Evolutionary conservation across 1,139 yeast genomes (phyloP).

Genomic region (Suhomyces atakaporum): DNA sequence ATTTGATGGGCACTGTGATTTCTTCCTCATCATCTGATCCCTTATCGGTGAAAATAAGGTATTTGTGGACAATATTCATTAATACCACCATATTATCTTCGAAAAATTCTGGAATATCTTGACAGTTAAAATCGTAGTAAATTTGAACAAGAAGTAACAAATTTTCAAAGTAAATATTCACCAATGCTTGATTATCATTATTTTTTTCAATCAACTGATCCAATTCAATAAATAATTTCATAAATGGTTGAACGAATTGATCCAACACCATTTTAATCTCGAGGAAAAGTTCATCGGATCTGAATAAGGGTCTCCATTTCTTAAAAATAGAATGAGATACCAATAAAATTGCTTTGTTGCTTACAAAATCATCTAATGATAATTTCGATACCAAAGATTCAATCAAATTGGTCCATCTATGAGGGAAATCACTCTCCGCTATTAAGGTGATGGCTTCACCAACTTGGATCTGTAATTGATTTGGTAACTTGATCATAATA

Average conservation of each 20-base stretch:
- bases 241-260: constrained; percentile 81
- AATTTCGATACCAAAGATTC: constrained; percentile 74
- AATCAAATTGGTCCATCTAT: constrained; percentile 77
- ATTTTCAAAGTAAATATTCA: constrained; percentile 65
- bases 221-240: constrained; percentile 62
- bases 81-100: constrained; percentile 84
- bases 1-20: constrained; percentile 67
- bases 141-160: constrained; percentile 72
- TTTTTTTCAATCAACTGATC: constrained; percentile 64
- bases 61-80: constrained; percentile 81
- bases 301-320: constrained; percentile 93
- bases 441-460: constrained; percentile 92
- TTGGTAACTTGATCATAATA: constrained; percentile 80
- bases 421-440: constrained; percentile 96
- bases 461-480: constrained; percentile 76
- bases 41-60: constrained; percentile 63
- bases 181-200: constrained; percentile 45
- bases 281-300: constrained; percentile 84
- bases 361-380: constrained; percentile 61
- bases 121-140: constrained; percentile 92
- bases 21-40: constrained; percentile 59
- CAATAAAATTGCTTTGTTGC: constrained; percentile 81
- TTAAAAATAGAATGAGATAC: constrained; percentile 96
- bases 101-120: constrained; percentile 96
- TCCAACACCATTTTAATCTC: constrained; percentile 88